Conservation (phyloP, 441 rosid species). For the Raphanus hybrid region DNA sequence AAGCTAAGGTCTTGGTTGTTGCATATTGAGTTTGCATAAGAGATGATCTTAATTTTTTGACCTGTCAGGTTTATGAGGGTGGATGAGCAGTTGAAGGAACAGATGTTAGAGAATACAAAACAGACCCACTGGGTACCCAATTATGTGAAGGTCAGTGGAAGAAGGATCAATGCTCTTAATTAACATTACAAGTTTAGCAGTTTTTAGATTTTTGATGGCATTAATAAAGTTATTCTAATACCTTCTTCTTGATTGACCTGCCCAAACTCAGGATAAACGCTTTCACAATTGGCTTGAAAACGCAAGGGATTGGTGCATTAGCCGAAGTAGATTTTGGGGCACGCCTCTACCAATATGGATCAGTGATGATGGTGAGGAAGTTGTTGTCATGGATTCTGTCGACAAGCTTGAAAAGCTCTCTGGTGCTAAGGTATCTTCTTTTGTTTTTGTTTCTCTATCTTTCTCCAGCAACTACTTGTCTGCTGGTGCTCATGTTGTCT, state of each 20-base stretch:
- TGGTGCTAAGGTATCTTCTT: constrained; percentile 73
- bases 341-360: constrained; percentile 98
- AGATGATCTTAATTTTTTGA: not conserved
- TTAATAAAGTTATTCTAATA: not conserved
- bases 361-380: constrained; percentile 85
- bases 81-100: constrained; percentile 68
- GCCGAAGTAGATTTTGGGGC: constrained; percentile 99
- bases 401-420: constrained; percentile 88
- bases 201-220: constrained; percentile 7
- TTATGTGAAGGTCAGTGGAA: constrained; percentile 80
- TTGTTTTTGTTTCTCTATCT: constrained; percentile 6
- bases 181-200: constrained; percentile 13
- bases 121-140: constrained; percentile 97
- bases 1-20: constrained; percentile 21
- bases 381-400: constrained; percentile 80
- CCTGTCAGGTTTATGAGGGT: constrained; percentile 85
- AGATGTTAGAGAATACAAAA: constrained; percentile 81
- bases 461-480: constrained; percentile 14
- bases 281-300: constrained; percentile 67
- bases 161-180: constrained; percentile 1
- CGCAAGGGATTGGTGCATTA: constrained; percentile 83
- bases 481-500: constrained; percentile 27
- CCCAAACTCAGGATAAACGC: constrained; percentile 75
- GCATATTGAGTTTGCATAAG: not conserved
- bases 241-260: constrained; percentile 26